These are phyloP conservation scores for Tremellales sp. DNA, from an alignment of 1,284 basidiomycete genomes.

Conservation along the genomic window DNA sequence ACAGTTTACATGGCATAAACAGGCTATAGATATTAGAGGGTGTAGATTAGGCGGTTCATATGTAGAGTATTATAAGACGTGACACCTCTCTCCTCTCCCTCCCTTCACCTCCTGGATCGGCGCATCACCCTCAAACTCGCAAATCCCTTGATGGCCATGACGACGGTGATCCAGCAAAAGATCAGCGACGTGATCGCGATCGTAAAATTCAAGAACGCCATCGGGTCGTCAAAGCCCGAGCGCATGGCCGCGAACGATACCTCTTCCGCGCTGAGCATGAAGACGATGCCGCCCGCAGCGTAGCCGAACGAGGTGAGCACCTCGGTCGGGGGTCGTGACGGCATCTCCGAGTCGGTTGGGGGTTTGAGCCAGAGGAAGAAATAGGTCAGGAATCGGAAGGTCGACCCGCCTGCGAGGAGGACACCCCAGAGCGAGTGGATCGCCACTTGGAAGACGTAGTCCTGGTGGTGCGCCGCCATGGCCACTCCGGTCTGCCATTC, in stretches of 20 bases:
- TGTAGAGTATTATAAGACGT: no score
- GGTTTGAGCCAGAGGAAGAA: conserved; percentile 85
- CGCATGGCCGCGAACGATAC: conserved; percentile 89
- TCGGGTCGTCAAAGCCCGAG: conserved; percentile 73
- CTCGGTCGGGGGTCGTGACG: conserved; percentile 92
- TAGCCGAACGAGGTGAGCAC: conserved; percentile 82
- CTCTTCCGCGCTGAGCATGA: conserved; percentile 90
- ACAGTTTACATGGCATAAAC: no score
- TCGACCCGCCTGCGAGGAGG: conserved; percentile 70
- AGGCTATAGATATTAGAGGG: no score
- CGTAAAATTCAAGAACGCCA: conserved; percentile 42
- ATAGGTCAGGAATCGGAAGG: conserved; percentile 65
- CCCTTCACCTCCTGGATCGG: no score
- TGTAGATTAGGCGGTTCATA: no score
- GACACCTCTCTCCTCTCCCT: no score
- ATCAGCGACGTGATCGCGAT: conserved; percentile 77
- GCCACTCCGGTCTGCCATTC: conserved; percentile 69
- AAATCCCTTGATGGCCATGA: conserved; percentile 76
- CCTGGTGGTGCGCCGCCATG: conserved; percentile 92
- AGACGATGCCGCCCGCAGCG: conserved; percentile 77
- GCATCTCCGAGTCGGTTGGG: conserved; percentile 61
- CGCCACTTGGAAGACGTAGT: conserved; percentile 67
- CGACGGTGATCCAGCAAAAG: conserved; percentile 69
- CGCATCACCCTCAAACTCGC: conserved; percentile 30
- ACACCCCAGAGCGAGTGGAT: conserved; percentile 90